These are phyloP conservation scores for Myxozyma neotropica DNA, from an alignment of 805 yeast genomes.

Conservation along the genomic window DNA sequence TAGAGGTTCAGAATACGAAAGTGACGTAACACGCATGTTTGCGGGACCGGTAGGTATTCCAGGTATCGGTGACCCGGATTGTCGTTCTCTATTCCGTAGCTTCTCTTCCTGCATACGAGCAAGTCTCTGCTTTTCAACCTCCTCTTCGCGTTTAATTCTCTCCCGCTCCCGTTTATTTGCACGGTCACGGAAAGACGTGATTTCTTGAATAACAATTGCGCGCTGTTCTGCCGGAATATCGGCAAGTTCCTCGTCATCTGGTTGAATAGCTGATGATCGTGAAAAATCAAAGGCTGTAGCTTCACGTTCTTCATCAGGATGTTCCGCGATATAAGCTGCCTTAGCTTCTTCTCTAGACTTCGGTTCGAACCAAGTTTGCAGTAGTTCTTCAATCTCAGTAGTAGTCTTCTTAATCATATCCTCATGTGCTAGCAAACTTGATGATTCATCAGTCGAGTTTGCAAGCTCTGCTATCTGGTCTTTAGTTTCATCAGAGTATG, in stretches of 20 bases:
- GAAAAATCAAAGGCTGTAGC: background rate
- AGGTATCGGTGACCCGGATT: slow-evolving; percentile 6
- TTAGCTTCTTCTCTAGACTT: slow-evolving; percentile 8
- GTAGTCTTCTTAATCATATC: background rate
- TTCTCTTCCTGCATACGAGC: slow-evolving; percentile 26
- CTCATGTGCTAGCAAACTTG: background rate
- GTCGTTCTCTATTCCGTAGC: slow-evolving; percentile 1
- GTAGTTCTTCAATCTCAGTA: slow-evolving; percentile 5
- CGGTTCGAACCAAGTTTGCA: slow-evolving; percentile 25
- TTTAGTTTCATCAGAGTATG: slow-evolving; percentile 17
- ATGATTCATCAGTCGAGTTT: background rate
- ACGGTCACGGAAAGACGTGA: slow-evolving; percentile 33
- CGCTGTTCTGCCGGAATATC: slow-evolving; percentile 33
- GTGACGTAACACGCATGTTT: slow-evolving; percentile 6
- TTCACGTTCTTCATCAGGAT: slow-evolving; percentile 8
- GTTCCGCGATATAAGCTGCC: slow-evolving; percentile 5
- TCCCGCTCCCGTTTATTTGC: slow-evolving; percentile 33
- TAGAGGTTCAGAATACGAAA: slow-evolving; percentile 12
- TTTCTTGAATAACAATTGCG: slow-evolving; percentile 26
- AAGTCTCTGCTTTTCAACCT: slow-evolving; percentile 20
- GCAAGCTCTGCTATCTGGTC: background rate
- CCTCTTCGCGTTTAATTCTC: slow-evolving; percentile 28
- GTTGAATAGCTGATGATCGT: background rate
- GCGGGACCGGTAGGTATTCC: slow-evolving; percentile 9
- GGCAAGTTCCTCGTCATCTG: slow-evolving; percentile 33